phyloP scores from a whole-genome alignment of 176 grass and related monocot species.

The Oryza nivara region DNA sequence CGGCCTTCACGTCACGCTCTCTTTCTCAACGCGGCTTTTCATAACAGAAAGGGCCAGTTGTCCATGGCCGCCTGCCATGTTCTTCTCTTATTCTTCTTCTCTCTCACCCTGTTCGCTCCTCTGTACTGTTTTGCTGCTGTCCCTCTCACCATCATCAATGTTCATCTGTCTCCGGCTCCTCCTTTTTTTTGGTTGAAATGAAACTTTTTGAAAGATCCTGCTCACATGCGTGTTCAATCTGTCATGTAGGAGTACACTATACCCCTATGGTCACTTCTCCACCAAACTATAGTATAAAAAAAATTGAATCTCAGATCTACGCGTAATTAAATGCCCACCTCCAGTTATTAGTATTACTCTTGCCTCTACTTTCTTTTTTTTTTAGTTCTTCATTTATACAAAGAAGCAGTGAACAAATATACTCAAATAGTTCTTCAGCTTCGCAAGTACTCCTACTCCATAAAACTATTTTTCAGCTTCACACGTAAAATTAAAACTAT shows the following conservation, averaged over 20 bases:
- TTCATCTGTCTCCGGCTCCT: neutral
- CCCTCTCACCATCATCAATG: neutral
- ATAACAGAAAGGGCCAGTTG: conserved; percentile 4
- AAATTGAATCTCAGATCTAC: conserved; percentile 33
- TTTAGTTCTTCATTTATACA: neutral
- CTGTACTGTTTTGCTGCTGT: neutral
- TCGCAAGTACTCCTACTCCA: no score
- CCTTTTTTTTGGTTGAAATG: neutral
- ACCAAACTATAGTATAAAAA: neutral
- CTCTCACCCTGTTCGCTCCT: no score
- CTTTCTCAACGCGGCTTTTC: neutral
- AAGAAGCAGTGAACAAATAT: neutral
- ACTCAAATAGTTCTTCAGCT: neutral
- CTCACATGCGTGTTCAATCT: neutral
- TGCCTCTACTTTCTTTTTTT: neutral
- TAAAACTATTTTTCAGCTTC: no score
- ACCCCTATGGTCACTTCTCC: neutral
- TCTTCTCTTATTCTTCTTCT: neutral
- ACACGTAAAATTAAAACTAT: neutral
- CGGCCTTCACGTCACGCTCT: conserved; percentile 4
- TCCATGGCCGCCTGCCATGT: conserved; percentile 20
- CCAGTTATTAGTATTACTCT: neutral
- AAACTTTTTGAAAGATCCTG: neutral
- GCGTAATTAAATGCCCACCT: neutral
- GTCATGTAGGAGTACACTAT: conserved; percentile 28